Evolutionary conservation across 2,329 filamentous ascomycete genomes (phyloP).

Genomic region (Colletotrichum spaethianum): DNA sequence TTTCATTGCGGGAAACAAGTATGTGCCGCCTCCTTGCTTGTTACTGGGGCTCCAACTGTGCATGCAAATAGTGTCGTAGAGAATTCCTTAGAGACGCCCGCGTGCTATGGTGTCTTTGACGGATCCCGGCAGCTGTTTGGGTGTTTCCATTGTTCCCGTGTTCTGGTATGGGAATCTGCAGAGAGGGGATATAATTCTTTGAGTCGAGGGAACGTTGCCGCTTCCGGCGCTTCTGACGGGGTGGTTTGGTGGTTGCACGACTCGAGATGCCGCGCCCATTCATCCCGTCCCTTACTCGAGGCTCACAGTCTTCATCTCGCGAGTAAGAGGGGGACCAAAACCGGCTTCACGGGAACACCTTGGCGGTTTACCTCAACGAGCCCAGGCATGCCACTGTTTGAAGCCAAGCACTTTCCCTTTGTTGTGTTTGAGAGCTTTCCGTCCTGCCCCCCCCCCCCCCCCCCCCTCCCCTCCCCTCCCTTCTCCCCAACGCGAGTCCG

Average conservation of each 20-base stretch:
- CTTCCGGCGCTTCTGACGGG: background rate
- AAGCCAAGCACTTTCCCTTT: background rate
- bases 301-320: background rate
- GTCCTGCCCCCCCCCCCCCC: background rate
- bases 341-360: background rate
- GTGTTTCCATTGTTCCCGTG: background rate
- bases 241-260: background rate
- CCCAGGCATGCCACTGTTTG: background rate
- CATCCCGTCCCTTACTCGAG: background rate
- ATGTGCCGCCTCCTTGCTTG: background rate
- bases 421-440: background rate
- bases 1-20: background rate
- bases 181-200: background rate
- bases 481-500: background rate
- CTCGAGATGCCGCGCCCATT: background rate
- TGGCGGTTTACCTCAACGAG: background rate
- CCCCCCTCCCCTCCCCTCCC: background rate
- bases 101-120: background rate
- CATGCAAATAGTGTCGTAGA: background rate
- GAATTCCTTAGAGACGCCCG: background rate
- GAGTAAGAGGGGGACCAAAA: background rate
- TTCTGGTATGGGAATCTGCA: background rate
- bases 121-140: background rate
- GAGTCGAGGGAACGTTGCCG: background rate
- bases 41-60: background rate